Evolutionary conservation across 352 stramenopile genomes (phyloP).

Genomic region (Phytophthora cryptogea): DNA sequence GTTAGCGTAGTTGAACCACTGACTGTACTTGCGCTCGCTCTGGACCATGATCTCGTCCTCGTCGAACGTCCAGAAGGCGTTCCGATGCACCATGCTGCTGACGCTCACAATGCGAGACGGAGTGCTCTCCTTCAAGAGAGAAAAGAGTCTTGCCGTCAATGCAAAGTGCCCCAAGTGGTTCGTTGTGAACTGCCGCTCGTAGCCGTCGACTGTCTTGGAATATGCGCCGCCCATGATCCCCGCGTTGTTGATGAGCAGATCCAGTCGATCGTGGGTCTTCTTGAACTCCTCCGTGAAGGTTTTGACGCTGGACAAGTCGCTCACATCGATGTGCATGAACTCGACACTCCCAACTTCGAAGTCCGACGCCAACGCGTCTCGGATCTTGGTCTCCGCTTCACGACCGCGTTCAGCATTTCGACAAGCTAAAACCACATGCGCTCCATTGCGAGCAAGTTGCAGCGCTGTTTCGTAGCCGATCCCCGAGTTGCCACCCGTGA

Average conservation of each 20-base stretch:
- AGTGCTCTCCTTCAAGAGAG: slow-evolving; percentile 32
- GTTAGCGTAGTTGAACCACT: slow-evolving; percentile 49
- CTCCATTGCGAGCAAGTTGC: slow-evolving; percentile 35
- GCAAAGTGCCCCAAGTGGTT: slow-evolving; percentile 73
- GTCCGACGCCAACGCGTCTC: slow-evolving; percentile 8
- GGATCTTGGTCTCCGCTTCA: slow-evolving; percentile 30
- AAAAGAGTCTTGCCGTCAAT: slow-evolving; percentile 50
- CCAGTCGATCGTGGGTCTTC: slow-evolving; percentile 32
- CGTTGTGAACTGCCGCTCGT: slow-evolving; percentile 66
- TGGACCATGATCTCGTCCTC: slow-evolving; percentile 29
- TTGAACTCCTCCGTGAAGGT: slow-evolving; percentile 45
- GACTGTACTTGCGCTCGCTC: slow-evolving; percentile 32
- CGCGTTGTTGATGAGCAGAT: slow-evolving; percentile 76
- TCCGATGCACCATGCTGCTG: slow-evolving; percentile 47
- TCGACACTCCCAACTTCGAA: slow-evolving; percentile 35
- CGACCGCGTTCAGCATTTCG: slow-evolving; percentile 22
- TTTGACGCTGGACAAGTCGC: slow-evolving; percentile 45
- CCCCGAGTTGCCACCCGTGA: slow-evolving; percentile 42
- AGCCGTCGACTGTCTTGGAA: slow-evolving; percentile 40
- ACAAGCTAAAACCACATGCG: slow-evolving; percentile 45
- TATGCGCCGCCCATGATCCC: slow-evolving; percentile 52
- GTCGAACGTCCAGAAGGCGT: slow-evolving; percentile 29
- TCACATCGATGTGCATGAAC: slow-evolving; percentile 59
- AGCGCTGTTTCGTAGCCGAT: slow-evolving; percentile 44
- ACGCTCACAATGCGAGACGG: slow-evolving; percentile 49